Percentiles rank a stretch among this genome's conserved stretches.
phyloP scores from a whole-genome alignment of 441 rosid genomes.

The Populus tomentosa region DNA sequence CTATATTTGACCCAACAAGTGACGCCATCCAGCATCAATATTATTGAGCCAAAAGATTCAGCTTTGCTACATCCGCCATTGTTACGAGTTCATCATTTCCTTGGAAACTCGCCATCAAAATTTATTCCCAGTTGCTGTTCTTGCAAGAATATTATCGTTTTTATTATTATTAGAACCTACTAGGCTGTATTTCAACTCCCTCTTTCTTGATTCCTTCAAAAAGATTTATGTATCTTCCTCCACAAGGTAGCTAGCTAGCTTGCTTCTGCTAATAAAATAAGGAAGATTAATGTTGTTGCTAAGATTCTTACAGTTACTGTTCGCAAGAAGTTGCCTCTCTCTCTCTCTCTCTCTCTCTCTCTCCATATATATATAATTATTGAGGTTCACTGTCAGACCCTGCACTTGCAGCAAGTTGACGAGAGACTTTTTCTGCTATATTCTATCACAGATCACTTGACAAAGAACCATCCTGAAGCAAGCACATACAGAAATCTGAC shows the following conservation, averaged over 20 bases:
- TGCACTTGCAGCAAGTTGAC: too few species aligned
- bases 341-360: too few species aligned
- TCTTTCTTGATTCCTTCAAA: neutral
- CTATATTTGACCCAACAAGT: neutral
- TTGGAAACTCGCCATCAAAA: neutral
- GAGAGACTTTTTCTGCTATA: too few species aligned
- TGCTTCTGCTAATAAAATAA: neutral
- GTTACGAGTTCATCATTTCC: neutral
- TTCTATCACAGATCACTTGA: too few species aligned
- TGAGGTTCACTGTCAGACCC: too few species aligned
- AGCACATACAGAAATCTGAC: too few species aligned
- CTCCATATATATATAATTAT: too few species aligned
- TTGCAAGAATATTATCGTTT: neutral
- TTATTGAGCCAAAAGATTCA: neutral
- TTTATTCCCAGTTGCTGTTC: neutral
- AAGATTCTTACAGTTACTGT: constrained; percentile 27
- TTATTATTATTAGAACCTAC: neutral
- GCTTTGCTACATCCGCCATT: neutral
- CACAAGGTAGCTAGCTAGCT: neutral
- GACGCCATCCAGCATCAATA: neutral
- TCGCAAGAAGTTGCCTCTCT: constrained; percentile 15
- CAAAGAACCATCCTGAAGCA: too few species aligned
- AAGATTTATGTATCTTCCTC: neutral
- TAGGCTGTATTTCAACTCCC: too few species aligned
- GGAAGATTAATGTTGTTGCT: constrained; percentile 1